Evolutionary conservation across 495 filamentous ascomycete genomes (phyloP).

Genomic region (Talaromyces thailandensis): DNA sequence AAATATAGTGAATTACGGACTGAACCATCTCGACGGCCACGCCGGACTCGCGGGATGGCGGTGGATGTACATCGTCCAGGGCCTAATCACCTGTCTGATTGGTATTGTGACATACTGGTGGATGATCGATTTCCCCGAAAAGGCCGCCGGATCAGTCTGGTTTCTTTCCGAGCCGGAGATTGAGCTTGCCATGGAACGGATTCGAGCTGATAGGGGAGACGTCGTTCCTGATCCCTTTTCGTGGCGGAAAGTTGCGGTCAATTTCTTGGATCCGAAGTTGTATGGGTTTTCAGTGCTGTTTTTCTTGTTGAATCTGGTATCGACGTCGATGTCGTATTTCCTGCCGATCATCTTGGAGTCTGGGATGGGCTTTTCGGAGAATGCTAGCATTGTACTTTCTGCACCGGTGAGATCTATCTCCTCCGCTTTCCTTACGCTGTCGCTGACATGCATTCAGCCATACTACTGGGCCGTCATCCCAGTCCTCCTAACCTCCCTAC

Average conservation of each 20-base stretch:
- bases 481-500: constrained; percentile 57
- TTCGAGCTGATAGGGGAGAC: constrained; percentile 58
- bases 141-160: constrained; percentile 47
- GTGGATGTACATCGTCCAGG: constrained; percentile 72
- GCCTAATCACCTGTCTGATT: constrained; percentile 52
- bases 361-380: constrained; percentile 61
- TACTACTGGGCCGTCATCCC: constrained; percentile 71
- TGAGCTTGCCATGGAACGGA: constrained; percentile 44
- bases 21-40: constrained; percentile 54
- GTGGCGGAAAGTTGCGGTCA: constrained; percentile 45
- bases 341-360: constrained; percentile 62
- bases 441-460: constrained; percentile 25
- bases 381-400: constrained; percentile 60
- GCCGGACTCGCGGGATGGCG: constrained; percentile 60
- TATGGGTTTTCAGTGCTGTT: constrained; percentile 66
- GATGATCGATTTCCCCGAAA: constrained; percentile 76
- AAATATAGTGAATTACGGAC: constrained; percentile 61
- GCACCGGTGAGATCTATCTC: constrained; percentile 39
- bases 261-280: constrained; percentile 59
- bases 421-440: neutral
- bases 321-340: constrained; percentile 59
- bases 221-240: constrained; percentile 52
- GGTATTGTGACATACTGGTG: constrained; percentile 65
- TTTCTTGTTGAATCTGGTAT: constrained; percentile 67
- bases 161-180: constrained; percentile 56